Percentiles rank a stretch among this genome's conserved stretches.
Conservation (phyloP, 495 filamentous ascomycete species). For the Tricharina praecox region DNA sequence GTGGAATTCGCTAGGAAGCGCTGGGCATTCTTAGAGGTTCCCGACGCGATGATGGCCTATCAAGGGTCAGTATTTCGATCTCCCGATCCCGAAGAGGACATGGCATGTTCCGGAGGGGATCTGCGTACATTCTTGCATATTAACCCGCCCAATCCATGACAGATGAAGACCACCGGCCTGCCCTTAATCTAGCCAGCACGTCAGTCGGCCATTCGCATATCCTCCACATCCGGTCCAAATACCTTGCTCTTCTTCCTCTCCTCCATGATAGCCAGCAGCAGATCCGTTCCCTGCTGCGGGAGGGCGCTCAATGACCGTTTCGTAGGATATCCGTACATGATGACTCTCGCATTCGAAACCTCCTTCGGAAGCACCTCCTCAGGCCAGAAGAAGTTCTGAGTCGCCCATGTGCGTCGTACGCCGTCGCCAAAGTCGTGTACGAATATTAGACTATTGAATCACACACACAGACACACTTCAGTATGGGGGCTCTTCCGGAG, state of each 20-base stretch:
- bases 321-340: slow-evolving; percentile 1
- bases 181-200: neutral
- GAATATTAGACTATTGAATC: neutral
- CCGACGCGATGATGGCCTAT: slow-evolving; percentile 1
- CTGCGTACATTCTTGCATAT: slow-evolving; percentile 4
- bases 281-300: neutral
- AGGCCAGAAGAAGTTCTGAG: slow-evolving; percentile 3
- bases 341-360: slow-evolving; percentile 1
- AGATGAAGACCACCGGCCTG: neutral
- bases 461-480: neutral
- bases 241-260: slow-evolving; percentile 4
- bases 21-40: slow-evolving; percentile 1
- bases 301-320: neutral
- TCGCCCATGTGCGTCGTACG: neutral
- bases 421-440: slow-evolving; percentile 6
- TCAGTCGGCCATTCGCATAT: neutral
- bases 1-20: neutral
- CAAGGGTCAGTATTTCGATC: slow-evolving; percentile 1
- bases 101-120: neutral
- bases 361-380: neutral
- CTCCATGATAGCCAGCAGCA: neutral
- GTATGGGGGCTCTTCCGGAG: neutral
- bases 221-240: neutral
- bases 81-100: neutral
- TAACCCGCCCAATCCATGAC: slow-evolving; percentile 1